Conservation (phyloP, 2,329 filamentous ascomycete species). For the Claviceps citrina region DNA sequence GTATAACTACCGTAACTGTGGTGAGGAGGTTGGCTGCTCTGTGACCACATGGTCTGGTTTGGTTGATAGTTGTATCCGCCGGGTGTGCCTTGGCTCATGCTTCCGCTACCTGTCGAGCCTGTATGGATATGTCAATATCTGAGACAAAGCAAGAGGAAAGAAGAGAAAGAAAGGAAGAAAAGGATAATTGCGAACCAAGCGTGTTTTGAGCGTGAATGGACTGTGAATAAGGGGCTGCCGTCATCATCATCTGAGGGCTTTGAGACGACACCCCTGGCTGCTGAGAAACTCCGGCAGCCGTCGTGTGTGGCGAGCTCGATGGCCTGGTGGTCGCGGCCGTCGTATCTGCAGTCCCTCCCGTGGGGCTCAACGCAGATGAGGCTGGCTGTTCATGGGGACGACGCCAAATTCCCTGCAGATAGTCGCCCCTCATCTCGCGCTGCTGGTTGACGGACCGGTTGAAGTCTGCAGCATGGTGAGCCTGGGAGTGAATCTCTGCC, state of each 20-base stretch:
- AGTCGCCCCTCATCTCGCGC: conserved; percentile 63
- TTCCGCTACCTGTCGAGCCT: conserved; percentile 34
- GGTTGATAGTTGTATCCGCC: conserved; percentile 51
- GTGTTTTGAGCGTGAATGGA: conserved; percentile 56
- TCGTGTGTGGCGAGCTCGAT: conserved; percentile 42
- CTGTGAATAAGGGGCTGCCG: conserved; percentile 51
- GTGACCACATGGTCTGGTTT: conserved; percentile 47
- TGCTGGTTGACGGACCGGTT: conserved; percentile 73
- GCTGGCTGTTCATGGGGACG: conserved; percentile 64
- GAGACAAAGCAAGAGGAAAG: neutral
- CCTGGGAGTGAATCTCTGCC: conserved; percentile 70
- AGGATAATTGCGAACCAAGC: conserved; percentile 52
- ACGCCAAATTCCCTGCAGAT: conserved; percentile 68
- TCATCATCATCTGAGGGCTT: conserved; percentile 52
- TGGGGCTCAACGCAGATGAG: conserved; percentile 31
- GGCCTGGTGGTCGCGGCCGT: conserved; percentile 35
- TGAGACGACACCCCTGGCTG: conserved; percentile 44
- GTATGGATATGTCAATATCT: conserved; percentile 12
- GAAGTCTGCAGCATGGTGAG: conserved; percentile 77
- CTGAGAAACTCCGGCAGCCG: conserved; percentile 38
- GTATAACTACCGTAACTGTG: conserved; percentile 38
- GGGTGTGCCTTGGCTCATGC: conserved; percentile 35
- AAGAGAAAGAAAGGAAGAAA: conserved; percentile 23
- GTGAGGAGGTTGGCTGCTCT: conserved; percentile 48
- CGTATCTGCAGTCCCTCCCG: conserved; percentile 28